Evolutionary conservation across 495 filamentous ascomycete species (phyloP), one percentile per base, ranked within the genome.

Genomic region (Penicillium diatomitis): DNA sequence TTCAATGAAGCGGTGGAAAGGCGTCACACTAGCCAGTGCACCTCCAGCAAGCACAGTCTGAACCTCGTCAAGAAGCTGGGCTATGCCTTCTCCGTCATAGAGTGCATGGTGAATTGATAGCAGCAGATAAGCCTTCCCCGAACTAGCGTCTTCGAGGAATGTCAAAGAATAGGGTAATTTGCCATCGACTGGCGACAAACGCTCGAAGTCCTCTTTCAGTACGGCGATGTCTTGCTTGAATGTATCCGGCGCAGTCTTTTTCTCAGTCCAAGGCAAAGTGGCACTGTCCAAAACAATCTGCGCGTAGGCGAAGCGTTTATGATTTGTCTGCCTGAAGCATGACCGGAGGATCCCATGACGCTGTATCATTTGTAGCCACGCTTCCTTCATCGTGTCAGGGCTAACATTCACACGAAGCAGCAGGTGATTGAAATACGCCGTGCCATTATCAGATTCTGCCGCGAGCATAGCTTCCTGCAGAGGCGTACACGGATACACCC

Each of bases 401-500:
- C 78, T 55, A 4, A 67, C 72, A 42, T 53, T 53, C 9, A 84
- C 53, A 7, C 67, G 58, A 44, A 84, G 67, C 4, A 75, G 49
- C 2, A 80, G 70, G 34, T 73, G 70, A 50, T 84, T 85, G 53
- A 65, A 76, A 51, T 85, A 85, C 6, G 74, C 55, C 1, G 54
- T 56, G 8, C 62, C 54, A 36, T 60, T 61, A 27, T 55, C 52
- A 6, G 60, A 68, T 3, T 73, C 70, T n/a, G 73, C 68, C 9
- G 75, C 79, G 6, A 94, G 70, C 85, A 91, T 92, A 6, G 80
- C 83, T 63, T 90, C 84, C 55, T 94, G 88, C 2, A 94, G 63
- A 3, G 87, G 84, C 3, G 87, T 90, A 55, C 88, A 92, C 27
- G 88, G 87, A 9, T 88, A 65, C 29, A 92, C 71, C 28, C 61